These are phyloP conservation scores for Cutaneotrichosporon arboriforme DNA, from an alignment of 1,284 basidiomycete species.

Conservation along the genomic window DNA sequence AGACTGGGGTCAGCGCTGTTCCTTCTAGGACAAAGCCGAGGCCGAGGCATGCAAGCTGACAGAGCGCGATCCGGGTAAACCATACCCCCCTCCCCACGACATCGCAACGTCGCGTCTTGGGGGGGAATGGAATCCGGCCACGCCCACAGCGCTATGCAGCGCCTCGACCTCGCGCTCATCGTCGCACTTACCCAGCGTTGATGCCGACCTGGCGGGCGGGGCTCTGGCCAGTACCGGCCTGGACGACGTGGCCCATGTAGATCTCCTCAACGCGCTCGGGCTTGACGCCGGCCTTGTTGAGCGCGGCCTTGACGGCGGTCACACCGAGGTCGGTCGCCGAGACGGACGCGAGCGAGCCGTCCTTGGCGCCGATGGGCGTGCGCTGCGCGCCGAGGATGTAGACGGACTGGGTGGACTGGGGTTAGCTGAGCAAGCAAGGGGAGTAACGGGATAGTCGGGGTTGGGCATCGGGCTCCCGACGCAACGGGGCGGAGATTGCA, in stretches of 20 bases:
- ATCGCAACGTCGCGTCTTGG: background rate
- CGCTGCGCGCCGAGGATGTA: conserved; percentile 92
- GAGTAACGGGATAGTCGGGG: background rate
- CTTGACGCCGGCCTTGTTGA: conserved; percentile 72
- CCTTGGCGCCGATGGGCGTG: conserved; percentile 90
- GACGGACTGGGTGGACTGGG: conserved; percentile 60
- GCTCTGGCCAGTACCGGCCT: conserved; percentile 91
- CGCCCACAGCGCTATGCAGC: too few relatives aligned
- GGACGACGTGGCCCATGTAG: conserved; percentile 94
- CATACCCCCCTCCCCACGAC: background rate
- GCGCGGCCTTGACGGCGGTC: conserved; percentile 82
- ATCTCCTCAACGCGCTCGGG: conserved; percentile 84
- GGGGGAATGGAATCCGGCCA: too few relatives aligned
- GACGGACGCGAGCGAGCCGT: conserved; percentile 79
- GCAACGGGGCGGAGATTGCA: too few relatives aligned
- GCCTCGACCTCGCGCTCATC: background rate
- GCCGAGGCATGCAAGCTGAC: background rate
- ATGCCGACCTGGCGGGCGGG: conserved; percentile 94
- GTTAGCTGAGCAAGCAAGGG: background rate
- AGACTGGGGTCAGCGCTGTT: conserved; percentile 49
- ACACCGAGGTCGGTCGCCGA: conserved; percentile 87
- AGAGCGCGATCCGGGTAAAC: background rate
- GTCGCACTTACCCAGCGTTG: conserved; percentile 59
- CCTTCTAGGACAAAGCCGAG: background rate
- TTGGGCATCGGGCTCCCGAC: background rate